Evolutionary conservation across 2,329 filamentous ascomycete genomes (phyloP).

Genomic region (Endothia cerciana): DNA sequence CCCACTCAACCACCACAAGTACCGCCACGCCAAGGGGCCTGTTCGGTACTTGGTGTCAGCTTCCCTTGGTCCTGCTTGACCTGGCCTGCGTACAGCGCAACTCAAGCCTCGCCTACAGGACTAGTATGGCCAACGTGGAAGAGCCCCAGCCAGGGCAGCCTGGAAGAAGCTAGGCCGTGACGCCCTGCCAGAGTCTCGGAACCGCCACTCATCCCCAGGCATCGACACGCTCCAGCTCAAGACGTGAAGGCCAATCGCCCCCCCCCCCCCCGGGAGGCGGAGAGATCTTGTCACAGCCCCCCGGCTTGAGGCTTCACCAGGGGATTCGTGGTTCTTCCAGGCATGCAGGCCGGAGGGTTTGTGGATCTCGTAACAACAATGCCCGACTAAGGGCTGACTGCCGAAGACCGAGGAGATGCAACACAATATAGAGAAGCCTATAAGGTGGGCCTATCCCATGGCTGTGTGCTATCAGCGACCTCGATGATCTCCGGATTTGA

Average conservation of each 20-base stretch:
- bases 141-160: neutral
- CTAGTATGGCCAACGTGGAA: neutral
- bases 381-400: neutral
- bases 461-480: neutral
- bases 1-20: neutral
- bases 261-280: too few species aligned
- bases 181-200: neutral
- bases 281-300: neutral
- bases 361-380: neutral
- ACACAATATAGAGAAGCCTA: neutral
- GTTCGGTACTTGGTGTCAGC: neutral
- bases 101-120: neutral
- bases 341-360: neutral
- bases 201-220: neutral
- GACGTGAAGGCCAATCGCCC: neutral
- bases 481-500: neutral
- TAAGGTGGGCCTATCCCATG: neutral
- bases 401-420: neutral
- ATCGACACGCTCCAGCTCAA: neutral
- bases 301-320: neutral
- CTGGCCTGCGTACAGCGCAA: neutral
- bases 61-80: neutral
- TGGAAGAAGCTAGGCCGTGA: neutral
- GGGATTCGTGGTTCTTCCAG: neutral
- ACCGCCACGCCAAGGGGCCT: neutral